A percentile compares a stretch with the other conserved stretches of the same genome.
Evolutionary conservation across 208 protist species (phyloP).

Genomic region (Trypanosomatidae sp.): DNA sequence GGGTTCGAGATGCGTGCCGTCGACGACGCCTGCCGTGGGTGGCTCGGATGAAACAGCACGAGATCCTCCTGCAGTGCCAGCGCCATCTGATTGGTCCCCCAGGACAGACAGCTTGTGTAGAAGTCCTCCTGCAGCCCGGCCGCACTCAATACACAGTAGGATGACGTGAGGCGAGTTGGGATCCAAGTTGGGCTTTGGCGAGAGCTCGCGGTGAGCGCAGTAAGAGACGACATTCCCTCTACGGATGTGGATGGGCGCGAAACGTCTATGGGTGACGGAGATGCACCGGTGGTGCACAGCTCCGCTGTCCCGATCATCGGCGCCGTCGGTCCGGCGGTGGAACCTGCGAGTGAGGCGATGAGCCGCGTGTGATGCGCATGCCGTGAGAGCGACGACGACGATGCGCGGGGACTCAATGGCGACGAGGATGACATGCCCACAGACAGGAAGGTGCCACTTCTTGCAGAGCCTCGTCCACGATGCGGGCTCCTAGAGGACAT

Average conservation of each 20-base stretch:
- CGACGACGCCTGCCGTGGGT: conserved; percentile 42
- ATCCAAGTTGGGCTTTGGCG: conserved; percentile 32
- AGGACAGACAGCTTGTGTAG: conserved; percentile 77
- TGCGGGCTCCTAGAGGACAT: conserved; percentile 5
- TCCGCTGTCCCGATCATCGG: neutral
- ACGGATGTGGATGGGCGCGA: conserved; percentile 5
- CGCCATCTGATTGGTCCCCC: conserved; percentile 61
- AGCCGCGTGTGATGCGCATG: neutral
- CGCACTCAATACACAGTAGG: conserved; percentile 76
- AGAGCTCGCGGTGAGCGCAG: neutral
- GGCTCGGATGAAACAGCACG: conserved; percentile 63
- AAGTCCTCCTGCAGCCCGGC: conserved; percentile 73
- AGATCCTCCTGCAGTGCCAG: conserved; percentile 66
- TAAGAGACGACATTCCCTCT: conserved; percentile 16
- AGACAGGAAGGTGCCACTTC: neutral
- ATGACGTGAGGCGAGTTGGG: conserved; percentile 70
- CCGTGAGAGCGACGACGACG: conserved; percentile 2
- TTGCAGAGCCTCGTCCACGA: neutral
- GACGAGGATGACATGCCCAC: neutral
- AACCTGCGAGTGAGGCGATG: neutral
- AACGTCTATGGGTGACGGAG: conserved; percentile 1
- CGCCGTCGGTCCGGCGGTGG: neutral
- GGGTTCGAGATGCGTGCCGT: conserved; percentile 21
- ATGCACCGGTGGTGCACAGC: neutral
- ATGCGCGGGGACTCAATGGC: conserved; percentile 1